Conservation (phyloP, 768 basidiomycete genomes). For the Dioszegia aurantiaca region DNA sequence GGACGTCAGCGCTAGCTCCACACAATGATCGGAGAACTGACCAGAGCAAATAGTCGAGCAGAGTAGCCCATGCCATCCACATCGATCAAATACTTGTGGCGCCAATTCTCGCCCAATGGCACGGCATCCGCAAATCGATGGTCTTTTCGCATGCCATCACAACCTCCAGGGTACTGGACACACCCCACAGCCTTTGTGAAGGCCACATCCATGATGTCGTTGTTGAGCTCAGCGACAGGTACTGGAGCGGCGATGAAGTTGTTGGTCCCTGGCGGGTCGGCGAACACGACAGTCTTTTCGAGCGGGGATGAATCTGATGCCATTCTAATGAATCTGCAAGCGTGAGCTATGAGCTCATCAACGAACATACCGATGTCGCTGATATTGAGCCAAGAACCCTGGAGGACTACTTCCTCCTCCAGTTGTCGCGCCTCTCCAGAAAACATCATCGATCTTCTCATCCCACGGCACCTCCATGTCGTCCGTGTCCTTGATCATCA, state of each 20-base stretch:
- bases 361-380: constrained; percentile 68
- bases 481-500: constrained; percentile 72
- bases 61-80: constrained; percentile 95
- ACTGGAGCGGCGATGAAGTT: constrained; percentile 64
- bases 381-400: constrained; percentile 77
- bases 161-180: constrained; percentile 67
- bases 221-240: constrained; percentile 64
- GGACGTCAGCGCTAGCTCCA: background rate
- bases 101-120: constrained; percentile 81
- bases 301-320: constrained; percentile 60
- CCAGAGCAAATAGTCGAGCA: constrained; percentile 66
- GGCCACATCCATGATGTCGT: constrained; percentile 78
- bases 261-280: constrained; percentile 63
- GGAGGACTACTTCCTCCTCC: constrained; percentile 86
- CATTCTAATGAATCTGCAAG: constrained; percentile 69
- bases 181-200: constrained; percentile 76
- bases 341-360: background rate
- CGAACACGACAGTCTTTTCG: constrained; percentile 67
- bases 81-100: constrained; percentile 87
- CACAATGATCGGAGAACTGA: constrained; percentile 20
- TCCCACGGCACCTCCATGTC: constrained; percentile 86
- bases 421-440: constrained; percentile 95
- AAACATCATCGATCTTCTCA: constrained; percentile 75
- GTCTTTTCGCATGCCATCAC: constrained; percentile 61
- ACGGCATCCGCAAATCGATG: constrained; percentile 74